phyloP scores from a whole-genome alignment of 2,329 filamentous ascomycete species.

The Paecilomyces sp. region DNA sequence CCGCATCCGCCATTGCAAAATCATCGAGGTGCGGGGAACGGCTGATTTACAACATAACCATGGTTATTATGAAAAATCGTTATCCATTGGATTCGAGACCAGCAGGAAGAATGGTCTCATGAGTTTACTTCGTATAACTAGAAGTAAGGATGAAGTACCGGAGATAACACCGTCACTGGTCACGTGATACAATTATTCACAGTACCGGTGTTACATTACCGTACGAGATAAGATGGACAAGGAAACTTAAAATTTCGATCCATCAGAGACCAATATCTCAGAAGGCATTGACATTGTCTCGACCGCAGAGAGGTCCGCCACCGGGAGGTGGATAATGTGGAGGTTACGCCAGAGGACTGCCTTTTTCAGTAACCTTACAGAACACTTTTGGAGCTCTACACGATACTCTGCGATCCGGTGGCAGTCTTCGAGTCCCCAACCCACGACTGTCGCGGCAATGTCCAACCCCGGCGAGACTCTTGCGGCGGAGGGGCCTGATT shows the following conservation, averaged over 20 bases:
- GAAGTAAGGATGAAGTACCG: neutral
- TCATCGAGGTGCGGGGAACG: neutral
- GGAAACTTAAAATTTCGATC: constrained; percentile 1
- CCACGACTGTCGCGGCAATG: constrained; percentile 15
- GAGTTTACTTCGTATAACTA: neutral
- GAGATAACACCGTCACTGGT: neutral
- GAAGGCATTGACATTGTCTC: neutral
- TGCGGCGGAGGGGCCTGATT: constrained; percentile 33
- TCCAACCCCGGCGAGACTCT: constrained; percentile 9
- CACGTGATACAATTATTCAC: neutral
- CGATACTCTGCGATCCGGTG: neutral
- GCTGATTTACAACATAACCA: neutral
- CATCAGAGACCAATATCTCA: neutral
- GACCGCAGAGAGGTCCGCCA: neutral
- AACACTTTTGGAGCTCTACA: neutral
- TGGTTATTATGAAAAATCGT: neutral
- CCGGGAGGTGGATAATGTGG: constrained; percentile 18
- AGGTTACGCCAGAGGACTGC: constrained; percentile 13
- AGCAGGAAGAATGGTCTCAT: neutral
- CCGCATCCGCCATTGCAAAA: neutral
- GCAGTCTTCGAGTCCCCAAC: neutral
- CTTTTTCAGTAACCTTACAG: constrained; percentile 8
- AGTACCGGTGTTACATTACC: constrained; percentile 1
- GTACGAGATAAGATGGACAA: constrained; percentile 1
- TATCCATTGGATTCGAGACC: neutral